phyloP scores from a whole-genome alignment of 2,329 filamentous ascomycete species.

The Pseudogymnoascus sp. region DNA sequence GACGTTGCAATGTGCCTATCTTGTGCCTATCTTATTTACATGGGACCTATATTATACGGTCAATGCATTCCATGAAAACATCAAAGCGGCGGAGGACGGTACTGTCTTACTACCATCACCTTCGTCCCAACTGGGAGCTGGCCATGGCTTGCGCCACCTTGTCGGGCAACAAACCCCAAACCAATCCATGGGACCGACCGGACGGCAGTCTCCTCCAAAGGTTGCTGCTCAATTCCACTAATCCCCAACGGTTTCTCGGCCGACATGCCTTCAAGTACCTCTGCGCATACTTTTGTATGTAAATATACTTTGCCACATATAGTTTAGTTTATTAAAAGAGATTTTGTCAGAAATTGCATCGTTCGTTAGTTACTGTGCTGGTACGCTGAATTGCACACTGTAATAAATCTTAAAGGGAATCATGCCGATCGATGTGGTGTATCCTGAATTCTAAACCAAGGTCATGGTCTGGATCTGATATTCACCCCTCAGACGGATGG shows the following conservation, averaged over 20 bases:
- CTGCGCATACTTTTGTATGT: background rate
- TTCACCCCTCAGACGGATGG: background rate
- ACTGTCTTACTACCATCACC: background rate
- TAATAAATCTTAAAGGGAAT: background rate
- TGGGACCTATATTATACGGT: background rate
- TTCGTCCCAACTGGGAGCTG: background rate
- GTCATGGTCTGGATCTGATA: background rate
- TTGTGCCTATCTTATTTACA: constrained; percentile 1
- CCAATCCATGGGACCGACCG: background rate
- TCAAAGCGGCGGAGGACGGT: background rate
- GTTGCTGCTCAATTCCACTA: background rate
- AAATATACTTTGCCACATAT: background rate
- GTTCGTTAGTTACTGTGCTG: background rate
- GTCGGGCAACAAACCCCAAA: background rate
- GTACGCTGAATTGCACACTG: background rate
- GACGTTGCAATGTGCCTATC: background rate
- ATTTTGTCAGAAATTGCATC: background rate
- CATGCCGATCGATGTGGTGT: background rate
- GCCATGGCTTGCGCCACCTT: background rate
- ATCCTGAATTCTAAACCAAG: background rate
- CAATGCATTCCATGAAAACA: background rate
- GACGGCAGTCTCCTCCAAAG: background rate
- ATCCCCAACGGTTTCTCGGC: background rate
- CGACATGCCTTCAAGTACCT: background rate
- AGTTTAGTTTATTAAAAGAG: background rate